phyloP scores from a whole-genome alignment of 2,329 filamentous ascomycete genomes.

The Colletotrichum limetticola region DNA sequence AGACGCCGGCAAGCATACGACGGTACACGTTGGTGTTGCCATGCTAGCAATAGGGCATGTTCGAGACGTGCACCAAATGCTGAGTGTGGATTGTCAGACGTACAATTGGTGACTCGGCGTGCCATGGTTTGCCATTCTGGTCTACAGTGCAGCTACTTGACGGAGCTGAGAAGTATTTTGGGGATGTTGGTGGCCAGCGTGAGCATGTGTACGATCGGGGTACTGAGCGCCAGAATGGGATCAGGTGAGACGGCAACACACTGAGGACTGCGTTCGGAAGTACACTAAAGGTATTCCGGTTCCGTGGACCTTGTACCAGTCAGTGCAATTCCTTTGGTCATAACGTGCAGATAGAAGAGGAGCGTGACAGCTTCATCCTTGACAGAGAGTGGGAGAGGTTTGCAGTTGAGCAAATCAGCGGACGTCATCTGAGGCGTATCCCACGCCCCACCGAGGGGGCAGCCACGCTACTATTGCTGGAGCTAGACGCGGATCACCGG shows the following conservation, averaged over 20 bases:
- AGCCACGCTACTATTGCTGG: constrained; percentile 29
- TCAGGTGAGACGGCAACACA: constrained; percentile 1
- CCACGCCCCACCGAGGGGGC: constrained; percentile 30
- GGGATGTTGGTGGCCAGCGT: background rate
- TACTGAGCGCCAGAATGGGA: constrained; percentile 1
- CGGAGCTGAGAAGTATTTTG: constrained; percentile 20
- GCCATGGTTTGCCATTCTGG: constrained; percentile 14
- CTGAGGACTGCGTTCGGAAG: constrained; percentile 4
- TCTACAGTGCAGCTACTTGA: constrained; percentile 23
- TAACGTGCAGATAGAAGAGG: constrained; percentile 35
- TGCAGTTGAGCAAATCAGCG: constrained; percentile 33
- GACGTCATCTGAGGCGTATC: constrained; percentile 30
- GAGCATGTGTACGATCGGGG: constrained; percentile 13
- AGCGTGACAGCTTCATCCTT: constrained; percentile 35
- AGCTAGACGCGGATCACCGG: constrained; percentile 34
- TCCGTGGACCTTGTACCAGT: constrained; percentile 16
- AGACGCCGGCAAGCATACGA: constrained; percentile 29
- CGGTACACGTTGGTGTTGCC: constrained; percentile 25
- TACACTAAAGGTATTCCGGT: constrained; percentile 17
- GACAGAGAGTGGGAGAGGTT: constrained; percentile 34
- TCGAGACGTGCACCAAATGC: constrained; percentile 13
- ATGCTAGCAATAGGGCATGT: constrained; percentile 23
- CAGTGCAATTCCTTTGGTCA: constrained; percentile 35
- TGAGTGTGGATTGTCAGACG: constrained; percentile 26
- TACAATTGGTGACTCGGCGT: constrained; percentile 23